These are phyloP conservation scores for Jaminaea rosea DNA, from an alignment of 1,284 basidiomycete species.

Conservation along the genomic window DNA sequence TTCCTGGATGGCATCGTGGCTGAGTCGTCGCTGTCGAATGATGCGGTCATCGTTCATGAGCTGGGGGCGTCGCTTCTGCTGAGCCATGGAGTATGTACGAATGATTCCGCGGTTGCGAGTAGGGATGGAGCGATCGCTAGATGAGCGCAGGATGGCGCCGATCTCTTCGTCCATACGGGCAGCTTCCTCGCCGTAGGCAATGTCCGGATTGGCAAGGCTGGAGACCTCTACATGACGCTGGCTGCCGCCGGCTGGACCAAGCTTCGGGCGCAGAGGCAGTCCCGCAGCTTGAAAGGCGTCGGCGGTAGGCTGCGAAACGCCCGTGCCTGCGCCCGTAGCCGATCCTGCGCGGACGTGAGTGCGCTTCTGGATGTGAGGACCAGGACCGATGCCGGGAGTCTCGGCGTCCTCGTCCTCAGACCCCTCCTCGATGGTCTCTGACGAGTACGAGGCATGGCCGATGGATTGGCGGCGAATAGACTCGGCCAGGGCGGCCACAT, in stretches of 20 bases:
- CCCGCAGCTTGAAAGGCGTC: slow-evolving; percentile 1
- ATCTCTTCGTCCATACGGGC: neutral
- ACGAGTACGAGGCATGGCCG: neutral
- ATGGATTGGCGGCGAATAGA: slow-evolving; percentile 1
- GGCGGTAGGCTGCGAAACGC: slow-evolving; percentile 5
- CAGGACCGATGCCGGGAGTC: neutral
- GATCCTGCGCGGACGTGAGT: neutral
- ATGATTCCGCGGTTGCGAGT: slow-evolving; percentile 17
- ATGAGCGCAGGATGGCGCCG: neutral
- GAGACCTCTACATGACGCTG: slow-evolving; percentile 3
- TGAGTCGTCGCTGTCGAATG: slow-evolving; percentile 37
- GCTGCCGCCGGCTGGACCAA: slow-evolving; percentile 12
- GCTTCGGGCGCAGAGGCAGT: slow-evolving; percentile 9
- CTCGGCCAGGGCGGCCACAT: slow-evolving; percentile 5
- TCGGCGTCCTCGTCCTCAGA: slow-evolving; percentile 3
- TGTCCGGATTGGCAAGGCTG: slow-evolving; percentile 1
- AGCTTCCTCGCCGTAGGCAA: neutral
- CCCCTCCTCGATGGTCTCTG: slow-evolving; percentile 4
- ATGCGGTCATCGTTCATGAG: slow-evolving; percentile 40
- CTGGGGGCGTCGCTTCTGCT: slow-evolving; percentile 38
- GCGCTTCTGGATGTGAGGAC: neutral
- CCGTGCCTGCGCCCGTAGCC: slow-evolving; percentile 5
- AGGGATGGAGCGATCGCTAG: neutral
- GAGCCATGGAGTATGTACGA: slow-evolving; percentile 41
- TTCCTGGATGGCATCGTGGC: slow-evolving; percentile 49